These are phyloP conservation scores for Petunia hybrid DNA, from an alignment of 305 asterid species.

Conservation along the genomic window DNA sequence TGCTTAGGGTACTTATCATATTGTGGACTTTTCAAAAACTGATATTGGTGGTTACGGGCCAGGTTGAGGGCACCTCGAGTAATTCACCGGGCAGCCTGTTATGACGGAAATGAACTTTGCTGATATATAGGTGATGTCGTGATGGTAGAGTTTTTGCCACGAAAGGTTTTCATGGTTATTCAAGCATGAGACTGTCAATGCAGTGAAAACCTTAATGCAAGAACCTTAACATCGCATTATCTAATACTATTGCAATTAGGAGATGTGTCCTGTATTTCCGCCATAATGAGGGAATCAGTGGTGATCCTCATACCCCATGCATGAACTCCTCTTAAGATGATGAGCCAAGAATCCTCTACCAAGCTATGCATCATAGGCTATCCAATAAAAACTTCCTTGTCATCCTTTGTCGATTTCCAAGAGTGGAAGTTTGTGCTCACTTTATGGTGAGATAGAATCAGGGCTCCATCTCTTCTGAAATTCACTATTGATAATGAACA, in stretches of 20 bases:
- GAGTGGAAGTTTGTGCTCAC: background rate
- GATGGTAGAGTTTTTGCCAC: background rate
- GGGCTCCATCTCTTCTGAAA: background rate
- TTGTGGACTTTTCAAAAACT: background rate
- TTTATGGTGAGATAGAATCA: background rate
- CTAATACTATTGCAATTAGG: background rate
- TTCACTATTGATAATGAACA: background rate
- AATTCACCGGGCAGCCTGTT: background rate
- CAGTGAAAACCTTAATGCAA: background rate
- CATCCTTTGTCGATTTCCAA: constrained; percentile 8
- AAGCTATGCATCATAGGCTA: background rate
- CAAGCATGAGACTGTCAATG: background rate
- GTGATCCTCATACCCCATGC: constrained; percentile 1
- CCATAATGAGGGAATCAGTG: background rate
- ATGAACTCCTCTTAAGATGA: background rate
- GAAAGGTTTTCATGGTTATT: background rate
- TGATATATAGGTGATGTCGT: background rate
- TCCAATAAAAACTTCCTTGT: background rate
- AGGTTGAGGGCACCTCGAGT: too few relatives aligned
- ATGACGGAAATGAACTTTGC: background rate
- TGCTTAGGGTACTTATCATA: background rate
- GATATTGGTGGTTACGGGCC: too few relatives aligned
- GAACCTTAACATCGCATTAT: background rate
- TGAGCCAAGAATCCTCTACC: background rate
- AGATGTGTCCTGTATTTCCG: constrained; percentile 9